A percentile compares a stretch with the other conserved stretches of the same genome.
Conservation (phyloP, 164 flowering plant genomes). For the Houttuynia cordata region DNA sequence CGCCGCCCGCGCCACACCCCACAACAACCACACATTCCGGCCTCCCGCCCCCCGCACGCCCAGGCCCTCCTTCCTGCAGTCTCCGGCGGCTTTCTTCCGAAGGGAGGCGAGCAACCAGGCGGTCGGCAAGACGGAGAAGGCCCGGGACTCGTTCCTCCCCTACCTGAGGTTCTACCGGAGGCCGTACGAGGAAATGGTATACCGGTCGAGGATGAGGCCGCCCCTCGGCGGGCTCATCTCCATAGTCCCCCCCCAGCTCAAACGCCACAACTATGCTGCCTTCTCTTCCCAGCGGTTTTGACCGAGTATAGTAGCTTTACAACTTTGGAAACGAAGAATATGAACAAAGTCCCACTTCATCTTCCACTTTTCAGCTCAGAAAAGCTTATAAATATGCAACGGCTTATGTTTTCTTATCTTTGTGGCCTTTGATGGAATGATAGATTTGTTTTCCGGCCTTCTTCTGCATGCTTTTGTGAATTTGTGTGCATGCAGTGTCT, state of each 20-base stretch:
- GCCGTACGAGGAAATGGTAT: constrained; percentile 91
- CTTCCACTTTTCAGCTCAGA: background rate
- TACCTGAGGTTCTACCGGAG: constrained; percentile 61
- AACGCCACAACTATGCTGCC: constrained; percentile 59
- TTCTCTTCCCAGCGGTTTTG: constrained; percentile 57
- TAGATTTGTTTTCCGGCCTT: too few relatives aligned
- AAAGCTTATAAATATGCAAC: too few relatives aligned
- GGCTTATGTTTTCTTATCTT: too few relatives aligned
- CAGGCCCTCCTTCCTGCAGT: constrained; percentile 76
- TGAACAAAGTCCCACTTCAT: background rate
- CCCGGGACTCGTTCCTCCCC: constrained; percentile 53
- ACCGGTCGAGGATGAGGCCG: constrained; percentile 93
- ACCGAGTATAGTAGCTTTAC: too few relatives aligned
- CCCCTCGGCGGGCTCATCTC: constrained; percentile 97
- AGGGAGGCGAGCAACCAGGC: constrained; percentile 23
- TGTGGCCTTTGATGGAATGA: too few relatives aligned
- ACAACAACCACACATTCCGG: constrained; percentile 23
- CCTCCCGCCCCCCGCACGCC: constrained; percentile 72
- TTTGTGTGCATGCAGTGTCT: too few relatives aligned
- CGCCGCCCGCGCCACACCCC: constrained; percentile 38
- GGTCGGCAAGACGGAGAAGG: constrained; percentile 40
- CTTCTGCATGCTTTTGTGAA: too few relatives aligned
- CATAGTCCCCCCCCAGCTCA: constrained; percentile 63
- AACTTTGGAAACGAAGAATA: background rate
- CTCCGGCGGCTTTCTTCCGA: constrained; percentile 72